Base-by-base conservation (phyloP, 306 rosid genomes). In the Acacia melanoxylon region DNA sequence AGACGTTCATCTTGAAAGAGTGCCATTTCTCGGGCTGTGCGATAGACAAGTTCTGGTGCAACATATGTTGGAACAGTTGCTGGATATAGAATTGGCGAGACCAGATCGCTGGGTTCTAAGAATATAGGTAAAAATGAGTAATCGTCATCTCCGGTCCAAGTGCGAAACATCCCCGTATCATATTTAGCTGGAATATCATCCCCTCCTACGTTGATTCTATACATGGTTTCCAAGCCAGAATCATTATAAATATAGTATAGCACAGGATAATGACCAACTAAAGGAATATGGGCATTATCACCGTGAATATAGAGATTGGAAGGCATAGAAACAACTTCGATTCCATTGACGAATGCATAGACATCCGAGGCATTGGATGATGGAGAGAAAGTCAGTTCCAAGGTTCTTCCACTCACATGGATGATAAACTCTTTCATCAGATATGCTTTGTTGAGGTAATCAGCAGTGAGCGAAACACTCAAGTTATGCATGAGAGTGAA, bases 311-410 rank as follows among this genome's bases (percentile, higher is more conserved):
- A 87, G 68, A 88, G 83, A 59, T 69, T 20, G 68, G 68, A 20
- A 10, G 89, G 91, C 83, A 83, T 86, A 2, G 87, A 86, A 82
- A 88, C 80, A 52, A 88, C 80, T 81, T 87, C 88, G 62, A 87
- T 87, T 58, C 88, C 90, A 44, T 84, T 87, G 56, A 84, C 80
- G 7, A 87, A 88, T 22, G 89, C 91, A 46, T 78, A 88, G 41
- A 87, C 73, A 68, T 68, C 84, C 37, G 83, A 74, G 59, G 70
- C 78, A 74, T 62, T 85, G 42, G 81, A 73, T 41, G 81, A 35
- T 20, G 87, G 87, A 24, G 83, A 17, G 72, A 88, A 83, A 14
- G 83, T 83, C n/a, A 88, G 82, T 62, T 88, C 78, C 35, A 86
- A 66, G 33, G 25, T 68, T 7, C 58, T 83, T 27, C 78, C 83